phyloP scores from a whole-genome alignment of 1,284 basidiomycete genomes.

The Cutaneotrichosporon dermatis region DNA sequence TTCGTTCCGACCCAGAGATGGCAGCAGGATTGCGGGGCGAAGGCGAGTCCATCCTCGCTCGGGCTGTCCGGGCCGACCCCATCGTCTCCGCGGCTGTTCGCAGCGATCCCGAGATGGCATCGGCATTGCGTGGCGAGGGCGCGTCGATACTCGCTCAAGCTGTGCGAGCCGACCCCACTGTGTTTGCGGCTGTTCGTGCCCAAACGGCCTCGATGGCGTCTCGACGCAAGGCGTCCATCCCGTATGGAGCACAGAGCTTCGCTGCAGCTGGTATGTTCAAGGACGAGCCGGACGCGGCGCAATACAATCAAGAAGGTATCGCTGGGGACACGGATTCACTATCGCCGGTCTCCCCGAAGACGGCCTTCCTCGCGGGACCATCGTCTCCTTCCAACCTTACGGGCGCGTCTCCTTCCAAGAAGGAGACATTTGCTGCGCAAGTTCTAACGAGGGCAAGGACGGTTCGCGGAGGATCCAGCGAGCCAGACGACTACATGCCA shows the following conservation, averaged over 20 bases:
- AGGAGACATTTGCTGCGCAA: conserved; percentile 17
- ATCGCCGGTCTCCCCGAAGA: neutral
- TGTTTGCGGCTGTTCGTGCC: neutral
- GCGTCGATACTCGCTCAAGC: neutral
- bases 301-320: neutral
- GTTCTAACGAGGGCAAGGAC: conserved; percentile 18
- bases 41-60: neutral
- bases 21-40: neutral
- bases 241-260: neutral
- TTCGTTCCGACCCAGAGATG: neutral
- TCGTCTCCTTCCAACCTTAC: neutral
- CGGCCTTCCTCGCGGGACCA: neutral
- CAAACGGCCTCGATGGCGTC: neutral
- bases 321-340: neutral
- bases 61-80: neutral
- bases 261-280: neutral
- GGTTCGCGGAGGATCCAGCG: conserved; percentile 14
- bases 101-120: neutral
- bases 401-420: conserved; percentile 13
- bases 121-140: neutral
- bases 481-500: conserved; percentile 18
- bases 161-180: neutral
- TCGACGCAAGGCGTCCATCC: neutral
- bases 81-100: neutral
- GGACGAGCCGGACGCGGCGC: neutral